Conservation (phyloP, 495 filamentous ascomycete species). For the Choiromyces venosus region DNA sequence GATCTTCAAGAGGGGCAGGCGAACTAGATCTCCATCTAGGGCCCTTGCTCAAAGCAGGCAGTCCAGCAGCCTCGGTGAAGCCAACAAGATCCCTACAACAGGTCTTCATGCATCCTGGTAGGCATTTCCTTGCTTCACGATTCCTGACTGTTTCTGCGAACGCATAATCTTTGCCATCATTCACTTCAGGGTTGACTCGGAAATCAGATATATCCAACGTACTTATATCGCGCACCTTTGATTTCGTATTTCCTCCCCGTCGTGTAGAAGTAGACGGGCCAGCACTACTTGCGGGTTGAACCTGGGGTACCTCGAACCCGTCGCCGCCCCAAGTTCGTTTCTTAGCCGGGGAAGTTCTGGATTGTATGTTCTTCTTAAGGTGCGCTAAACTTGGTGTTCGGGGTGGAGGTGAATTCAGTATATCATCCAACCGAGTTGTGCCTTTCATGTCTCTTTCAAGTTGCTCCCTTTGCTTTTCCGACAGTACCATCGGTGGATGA, state of each 20-base stretch:
- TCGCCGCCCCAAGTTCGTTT: conserved; percentile 7
- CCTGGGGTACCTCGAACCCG: not conserved
- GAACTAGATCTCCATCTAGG: conserved; percentile 40
- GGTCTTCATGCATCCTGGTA: conserved; percentile 70
- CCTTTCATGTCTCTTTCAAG: conserved; percentile 13
- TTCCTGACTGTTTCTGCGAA: conserved; percentile 70
- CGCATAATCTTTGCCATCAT: conserved; percentile 67
- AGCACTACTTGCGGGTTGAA: not conserved
- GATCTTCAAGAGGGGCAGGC: conserved; percentile 51
- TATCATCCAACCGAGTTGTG: conserved; percentile 22
- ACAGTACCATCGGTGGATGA: conserved; percentile 14
- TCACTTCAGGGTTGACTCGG: conserved; percentile 71
- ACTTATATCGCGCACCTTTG: conserved; percentile 2
- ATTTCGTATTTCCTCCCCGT: conserved; percentile 1
- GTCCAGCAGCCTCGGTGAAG: conserved; percentile 36
- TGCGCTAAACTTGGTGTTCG: conserved; percentile 25
- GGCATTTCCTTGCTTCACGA: conserved; percentile 64
- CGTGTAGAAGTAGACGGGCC: not conserved
- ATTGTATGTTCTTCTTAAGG: conserved; percentile 20
- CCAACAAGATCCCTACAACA: conserved; percentile 34
- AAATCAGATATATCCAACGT: conserved; percentile 55
- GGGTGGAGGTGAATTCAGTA: conserved; percentile 30
- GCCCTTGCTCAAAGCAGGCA: conserved; percentile 20
- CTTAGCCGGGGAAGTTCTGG: conserved; percentile 27
- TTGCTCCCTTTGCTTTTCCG: conserved; percentile 21